Percentiles rank a stretch among this genome's conserved stretches.
These are phyloP conservation scores for Lepidium didymum DNA, from an alignment of 345 rosid genomes.

Conservation along the genomic window DNA sequence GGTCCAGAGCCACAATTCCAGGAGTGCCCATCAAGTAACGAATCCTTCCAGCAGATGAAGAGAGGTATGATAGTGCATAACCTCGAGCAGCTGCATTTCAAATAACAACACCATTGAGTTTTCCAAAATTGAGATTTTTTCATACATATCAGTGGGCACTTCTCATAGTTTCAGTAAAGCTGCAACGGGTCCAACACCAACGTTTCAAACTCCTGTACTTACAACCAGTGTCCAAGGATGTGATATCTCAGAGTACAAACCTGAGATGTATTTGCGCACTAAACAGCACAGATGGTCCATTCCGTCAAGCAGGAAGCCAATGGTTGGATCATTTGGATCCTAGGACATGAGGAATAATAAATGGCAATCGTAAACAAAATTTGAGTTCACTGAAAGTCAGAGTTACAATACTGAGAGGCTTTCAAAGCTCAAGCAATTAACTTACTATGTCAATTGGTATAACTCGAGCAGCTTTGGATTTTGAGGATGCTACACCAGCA, in stretches of 20 bases:
- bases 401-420: constrained; percentile 1
- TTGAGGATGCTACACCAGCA: constrained; percentile 83
- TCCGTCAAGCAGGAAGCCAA: constrained; percentile 93
- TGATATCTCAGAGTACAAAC: constrained; percentile 27
- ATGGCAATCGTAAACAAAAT: background rate
- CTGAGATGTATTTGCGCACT: constrained; percentile 96
- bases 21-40: constrained; percentile 90
- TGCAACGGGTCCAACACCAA: background rate
- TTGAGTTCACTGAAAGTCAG: background rate
- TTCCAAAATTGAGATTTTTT: background rate
- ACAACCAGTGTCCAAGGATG: background rate
- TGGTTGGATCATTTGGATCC: constrained; percentile 99
- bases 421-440: constrained; percentile 9
- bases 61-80: constrained; percentile 95
- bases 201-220: background rate
- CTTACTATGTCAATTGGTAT: constrained; percentile 83
- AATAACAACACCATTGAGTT: constrained; percentile 15
- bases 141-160: background rate
- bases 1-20: constrained; percentile 98
- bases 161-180: constrained; percentile 1
- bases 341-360: constrained; percentile 23
- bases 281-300: constrained; percentile 92
- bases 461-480: constrained; percentile 59
- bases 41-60: constrained; percentile 95
- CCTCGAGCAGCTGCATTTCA: constrained; percentile 89